phyloP scores from a whole-genome alignment of 2,329 filamentous ascomycete species.

The Trichoderma polysporum region DNA sequence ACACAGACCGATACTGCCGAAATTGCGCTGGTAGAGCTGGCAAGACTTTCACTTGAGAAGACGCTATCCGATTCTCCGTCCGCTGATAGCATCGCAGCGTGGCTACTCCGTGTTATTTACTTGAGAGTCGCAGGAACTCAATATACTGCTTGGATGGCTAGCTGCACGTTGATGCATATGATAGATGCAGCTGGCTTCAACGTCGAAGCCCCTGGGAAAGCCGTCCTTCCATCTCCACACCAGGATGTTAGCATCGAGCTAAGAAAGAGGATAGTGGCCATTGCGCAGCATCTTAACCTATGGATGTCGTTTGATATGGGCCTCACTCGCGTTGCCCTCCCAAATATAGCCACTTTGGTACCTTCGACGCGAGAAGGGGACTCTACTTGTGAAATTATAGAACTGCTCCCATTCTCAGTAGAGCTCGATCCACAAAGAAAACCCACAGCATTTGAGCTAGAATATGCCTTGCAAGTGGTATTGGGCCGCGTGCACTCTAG shows the following conservation, averaged over 20 bases:
- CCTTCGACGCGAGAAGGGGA: not conserved
- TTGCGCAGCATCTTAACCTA: constrained; percentile 2
- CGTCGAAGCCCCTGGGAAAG: not conserved
- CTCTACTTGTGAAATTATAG: not conserved
- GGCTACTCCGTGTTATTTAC: not conserved
- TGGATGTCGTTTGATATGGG: constrained; percentile 16
- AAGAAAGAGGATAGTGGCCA: constrained; percentile 1
- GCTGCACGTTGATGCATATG: constrained; percentile 12
- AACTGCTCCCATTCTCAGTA: constrained; percentile 4
- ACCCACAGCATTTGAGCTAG: not conserved
- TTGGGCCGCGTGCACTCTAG: not conserved
- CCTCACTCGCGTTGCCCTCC: not conserved
- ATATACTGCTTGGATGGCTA: constrained; percentile 9
- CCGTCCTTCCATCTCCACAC: not conserved
- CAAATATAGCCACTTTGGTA: not conserved
- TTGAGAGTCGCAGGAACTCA: not conserved
- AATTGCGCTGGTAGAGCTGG: not conserved
- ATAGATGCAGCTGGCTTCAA: constrained; percentile 1
- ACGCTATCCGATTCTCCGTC: not conserved
- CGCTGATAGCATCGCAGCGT: not conserved
- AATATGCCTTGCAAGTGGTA: not conserved
- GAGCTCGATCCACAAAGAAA: constrained; percentile 2
- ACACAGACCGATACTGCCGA: not conserved
- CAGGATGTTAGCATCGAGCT: not conserved
- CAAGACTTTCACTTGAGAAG: not conserved